Conservation (phyloP, 257 asterid species). For the Lantana camara region DNA sequence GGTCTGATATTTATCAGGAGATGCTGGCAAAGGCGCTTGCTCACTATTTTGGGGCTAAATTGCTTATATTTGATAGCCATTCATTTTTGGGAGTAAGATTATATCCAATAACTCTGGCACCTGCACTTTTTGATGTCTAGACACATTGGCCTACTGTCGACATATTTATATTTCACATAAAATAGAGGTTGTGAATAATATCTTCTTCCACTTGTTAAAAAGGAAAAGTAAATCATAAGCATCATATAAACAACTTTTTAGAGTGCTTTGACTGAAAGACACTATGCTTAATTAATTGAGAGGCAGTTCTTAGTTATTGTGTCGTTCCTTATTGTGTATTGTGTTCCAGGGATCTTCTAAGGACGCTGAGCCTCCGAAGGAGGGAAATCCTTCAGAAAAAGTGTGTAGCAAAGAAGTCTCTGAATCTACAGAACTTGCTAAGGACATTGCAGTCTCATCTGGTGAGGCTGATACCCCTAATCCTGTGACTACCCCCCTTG, state of each 20-base stretch:
- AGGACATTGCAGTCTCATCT: conserved; percentile 47
- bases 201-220: conserved; percentile 7
- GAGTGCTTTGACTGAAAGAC: background rate
- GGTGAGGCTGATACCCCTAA: conserved; percentile 49
- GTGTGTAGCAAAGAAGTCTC: conserved; percentile 47
- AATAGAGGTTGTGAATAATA: background rate
- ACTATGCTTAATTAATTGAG: conserved; percentile 8
- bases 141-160: background rate
- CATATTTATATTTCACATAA: background rate
- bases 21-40: conserved; percentile 92
- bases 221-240: conserved; percentile 6
- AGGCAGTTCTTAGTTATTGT: background rate
- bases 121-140: conserved; percentile 28
- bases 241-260: background rate
- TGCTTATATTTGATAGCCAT: conserved; percentile 77
- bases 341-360: conserved; percentile 64
- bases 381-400: conserved; percentile 55
- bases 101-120: conserved; percentile 7
- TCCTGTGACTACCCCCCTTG: conserved; percentile 40
- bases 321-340: conserved; percentile 25
- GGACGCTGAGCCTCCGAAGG: conserved; percentile 69
- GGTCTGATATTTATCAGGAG: conserved; percentile 91
- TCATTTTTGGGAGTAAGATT: conserved; percentile 72
- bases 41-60: conserved; percentile 78
- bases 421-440: conserved; percentile 54